Conservation (phyloP, 352 stramenopile genomes). For the Globisporangium mamillatum region DNA sequence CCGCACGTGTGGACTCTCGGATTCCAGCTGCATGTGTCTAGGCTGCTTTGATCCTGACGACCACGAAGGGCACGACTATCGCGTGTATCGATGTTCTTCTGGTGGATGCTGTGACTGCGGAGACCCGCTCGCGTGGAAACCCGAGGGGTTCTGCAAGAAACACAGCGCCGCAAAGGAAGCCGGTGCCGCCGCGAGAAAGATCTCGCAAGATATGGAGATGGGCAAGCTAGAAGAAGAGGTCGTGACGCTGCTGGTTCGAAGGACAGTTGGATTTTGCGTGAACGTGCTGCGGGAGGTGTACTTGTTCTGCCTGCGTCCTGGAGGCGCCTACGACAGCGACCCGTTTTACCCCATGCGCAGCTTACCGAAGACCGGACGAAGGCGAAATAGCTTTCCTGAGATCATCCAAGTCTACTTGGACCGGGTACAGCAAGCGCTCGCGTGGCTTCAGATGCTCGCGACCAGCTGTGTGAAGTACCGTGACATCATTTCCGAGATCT, state of each 20-base stretch:
- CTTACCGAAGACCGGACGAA: constrained; percentile 45
- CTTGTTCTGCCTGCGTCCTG: constrained; percentile 40
- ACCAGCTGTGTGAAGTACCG: constrained; percentile 75
- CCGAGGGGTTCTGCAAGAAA: constrained; percentile 75
- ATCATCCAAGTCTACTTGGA: constrained; percentile 53
- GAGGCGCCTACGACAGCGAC: constrained; percentile 28
- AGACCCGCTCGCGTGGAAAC: constrained; percentile 74
- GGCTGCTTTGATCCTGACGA: constrained; percentile 75
- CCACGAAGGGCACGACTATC: constrained; percentile 78
- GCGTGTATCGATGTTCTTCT: constrained; percentile 78
- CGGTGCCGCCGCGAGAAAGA: constrained; percentile 2
- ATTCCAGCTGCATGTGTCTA: constrained; percentile 87
- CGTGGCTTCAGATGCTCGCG: constrained; percentile 67
- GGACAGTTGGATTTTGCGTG: constrained; percentile 51
- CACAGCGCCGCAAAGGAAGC: constrained; percentile 27
- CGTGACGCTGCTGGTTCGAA: constrained; percentile 41
- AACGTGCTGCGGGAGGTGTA: constrained; percentile 61
- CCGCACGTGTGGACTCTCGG: constrained; percentile 75
- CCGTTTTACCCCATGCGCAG: constrained; percentile 29
- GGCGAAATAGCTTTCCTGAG: constrained; percentile 36
- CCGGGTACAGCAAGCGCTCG: constrained; percentile 53
- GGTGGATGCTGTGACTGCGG: constrained; percentile 83
- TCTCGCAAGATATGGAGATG: constrained; percentile 26
- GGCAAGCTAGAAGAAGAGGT: constrained; percentile 34
- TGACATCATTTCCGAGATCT: constrained; percentile 48